Evolutionary conservation across 371 early-diverging fungal genomes (phyloP).

Genomic region (Blyttiomyces sp.): DNA sequence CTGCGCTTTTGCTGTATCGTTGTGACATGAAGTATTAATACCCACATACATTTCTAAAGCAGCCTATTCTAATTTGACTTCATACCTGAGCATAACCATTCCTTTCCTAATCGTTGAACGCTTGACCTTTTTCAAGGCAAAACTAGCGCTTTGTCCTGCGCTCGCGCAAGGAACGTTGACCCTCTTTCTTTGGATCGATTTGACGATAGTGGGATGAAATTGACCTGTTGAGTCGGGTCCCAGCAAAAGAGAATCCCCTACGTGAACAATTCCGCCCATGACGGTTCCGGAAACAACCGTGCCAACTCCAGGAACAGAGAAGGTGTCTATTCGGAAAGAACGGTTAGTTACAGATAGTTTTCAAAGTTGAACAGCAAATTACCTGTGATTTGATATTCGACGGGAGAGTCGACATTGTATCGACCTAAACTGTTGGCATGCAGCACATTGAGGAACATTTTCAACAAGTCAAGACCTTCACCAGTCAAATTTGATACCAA

Average conservation of each 20-base stretch:
- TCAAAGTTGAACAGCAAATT: constrained; percentile 4
- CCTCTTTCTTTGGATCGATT: constrained; percentile 87
- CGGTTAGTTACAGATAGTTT: background rate
- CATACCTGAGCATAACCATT: constrained; percentile 71
- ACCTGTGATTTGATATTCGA: constrained; percentile 75
- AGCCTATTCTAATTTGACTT: constrained; percentile 31
- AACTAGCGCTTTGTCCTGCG: constrained; percentile 83
- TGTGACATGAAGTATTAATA: no score
- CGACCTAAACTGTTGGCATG: constrained; percentile 56
- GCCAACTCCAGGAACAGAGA: constrained; percentile 72
- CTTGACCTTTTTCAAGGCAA: constrained; percentile 82
- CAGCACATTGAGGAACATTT: constrained; percentile 78
- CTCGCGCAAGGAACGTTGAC: constrained; percentile 69
- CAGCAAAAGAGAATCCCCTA: constrained; percentile 78
- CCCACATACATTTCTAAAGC: no score
- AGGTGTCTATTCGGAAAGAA: constrained; percentile 57
- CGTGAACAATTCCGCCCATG: constrained; percentile 68
- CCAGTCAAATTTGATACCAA: constrained; percentile 91
- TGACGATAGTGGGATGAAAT: constrained; percentile 72
- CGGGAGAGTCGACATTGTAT: constrained; percentile 62
- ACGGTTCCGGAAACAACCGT: constrained; percentile 71
- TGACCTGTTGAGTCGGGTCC: constrained; percentile 84
- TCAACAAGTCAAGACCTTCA: constrained; percentile 76
- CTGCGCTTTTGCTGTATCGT: constrained; percentile 27
- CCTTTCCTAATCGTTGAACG: constrained; percentile 80